A percentile compares a stretch with the other conserved stretches of the same genome.
These are phyloP conservation scores for Russula foetens DNA, from an alignment of 768 basidiomycete species.

Conservation along the genomic window DNA sequence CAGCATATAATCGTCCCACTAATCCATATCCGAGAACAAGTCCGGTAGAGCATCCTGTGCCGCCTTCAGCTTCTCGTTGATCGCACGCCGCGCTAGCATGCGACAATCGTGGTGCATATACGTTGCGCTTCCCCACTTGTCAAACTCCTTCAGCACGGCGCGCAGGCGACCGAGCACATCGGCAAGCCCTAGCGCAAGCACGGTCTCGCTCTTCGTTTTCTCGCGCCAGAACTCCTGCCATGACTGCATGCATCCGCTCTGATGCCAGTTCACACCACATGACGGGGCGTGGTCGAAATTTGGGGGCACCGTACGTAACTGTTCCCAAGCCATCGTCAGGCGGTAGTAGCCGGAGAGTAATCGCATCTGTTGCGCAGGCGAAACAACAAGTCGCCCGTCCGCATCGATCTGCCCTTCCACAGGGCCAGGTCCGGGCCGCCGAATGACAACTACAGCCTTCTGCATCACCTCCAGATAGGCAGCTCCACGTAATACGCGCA, in stretches of 20 bases:
- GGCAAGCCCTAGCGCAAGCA: conserved; percentile 50
- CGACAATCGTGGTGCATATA: conserved; percentile 77
- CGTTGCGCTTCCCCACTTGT: conserved; percentile 61
- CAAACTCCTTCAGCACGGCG: conserved; percentile 58
- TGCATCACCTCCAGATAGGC: conserved; percentile 74
- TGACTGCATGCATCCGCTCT: conserved; percentile 60
- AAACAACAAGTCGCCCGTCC: conserved; percentile 45
- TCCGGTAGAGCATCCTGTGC: conserved; percentile 56
- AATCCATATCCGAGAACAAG: conserved; percentile 40
- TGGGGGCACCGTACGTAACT: conserved; percentile 46
- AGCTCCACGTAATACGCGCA: conserved; percentile 49
- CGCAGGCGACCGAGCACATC: conserved; percentile 61
- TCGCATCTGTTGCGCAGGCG: conserved; percentile 50
- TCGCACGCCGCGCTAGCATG: conserved; percentile 45
- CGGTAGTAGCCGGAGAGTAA: conserved; percentile 64
- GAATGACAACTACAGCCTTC: conserved; percentile 37
- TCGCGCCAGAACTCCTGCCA: conserved; percentile 81
- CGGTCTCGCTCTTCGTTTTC: conserved; percentile 52
- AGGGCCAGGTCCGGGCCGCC: conserved; percentile 16
- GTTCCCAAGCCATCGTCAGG: conserved; percentile 59
- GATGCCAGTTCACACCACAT: conserved; percentile 65
- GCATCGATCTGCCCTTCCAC: conserved; percentile 27
- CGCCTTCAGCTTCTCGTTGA: conserved; percentile 45
- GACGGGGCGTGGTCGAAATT: conserved; percentile 56
- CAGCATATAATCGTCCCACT: neutral